Percentiles rank a stretch among this genome's conserved stretches.
phyloP scores from a whole-genome alignment of 139 green algal genomes.

The Pleodorina starrii region DNA sequence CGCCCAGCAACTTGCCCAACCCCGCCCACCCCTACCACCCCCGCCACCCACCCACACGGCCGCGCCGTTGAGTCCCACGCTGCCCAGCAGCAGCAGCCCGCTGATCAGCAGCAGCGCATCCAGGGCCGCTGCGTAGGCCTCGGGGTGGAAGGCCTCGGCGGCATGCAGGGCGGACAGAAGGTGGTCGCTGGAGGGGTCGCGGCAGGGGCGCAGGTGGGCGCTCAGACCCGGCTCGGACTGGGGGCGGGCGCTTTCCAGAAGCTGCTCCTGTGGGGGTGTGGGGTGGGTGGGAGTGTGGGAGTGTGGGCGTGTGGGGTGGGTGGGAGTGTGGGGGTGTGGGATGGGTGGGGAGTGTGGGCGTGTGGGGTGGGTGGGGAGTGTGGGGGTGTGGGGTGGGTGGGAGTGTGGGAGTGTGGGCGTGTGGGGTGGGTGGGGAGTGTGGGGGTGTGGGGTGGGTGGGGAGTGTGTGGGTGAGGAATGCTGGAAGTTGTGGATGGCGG shows the following conservation, averaged over 20 bases:
- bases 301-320: background rate
- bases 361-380: too few species aligned
- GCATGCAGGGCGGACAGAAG: conserved; percentile 4
- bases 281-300: background rate
- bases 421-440: background rate
- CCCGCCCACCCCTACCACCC: too few species aligned
- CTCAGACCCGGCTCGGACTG: background rate
- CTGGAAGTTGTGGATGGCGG: background rate
- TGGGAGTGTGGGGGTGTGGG: background rate
- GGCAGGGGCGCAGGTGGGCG: conserved; percentile 28
- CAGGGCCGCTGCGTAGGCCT: background rate
- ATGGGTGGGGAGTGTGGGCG: background rate
- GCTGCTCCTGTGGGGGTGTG: conserved; percentile 6
- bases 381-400: background rate
- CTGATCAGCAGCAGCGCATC: background rate
- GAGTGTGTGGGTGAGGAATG: background rate
- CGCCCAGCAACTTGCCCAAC: too few species aligned
- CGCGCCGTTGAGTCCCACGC: background rate
- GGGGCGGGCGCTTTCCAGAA: background rate
- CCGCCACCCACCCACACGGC: conserved; percentile 10
- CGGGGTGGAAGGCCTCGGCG: background rate
- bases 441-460: background rate
- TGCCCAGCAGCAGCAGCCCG: background rate
- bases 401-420: background rate
- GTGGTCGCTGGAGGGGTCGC: conserved; percentile 31